Evolutionary conservation across 1,284 basidiomycete genomes (phyloP), one percentile per base, ranked within the genome.

Genomic region (Ustilago cynodontis): DNA sequence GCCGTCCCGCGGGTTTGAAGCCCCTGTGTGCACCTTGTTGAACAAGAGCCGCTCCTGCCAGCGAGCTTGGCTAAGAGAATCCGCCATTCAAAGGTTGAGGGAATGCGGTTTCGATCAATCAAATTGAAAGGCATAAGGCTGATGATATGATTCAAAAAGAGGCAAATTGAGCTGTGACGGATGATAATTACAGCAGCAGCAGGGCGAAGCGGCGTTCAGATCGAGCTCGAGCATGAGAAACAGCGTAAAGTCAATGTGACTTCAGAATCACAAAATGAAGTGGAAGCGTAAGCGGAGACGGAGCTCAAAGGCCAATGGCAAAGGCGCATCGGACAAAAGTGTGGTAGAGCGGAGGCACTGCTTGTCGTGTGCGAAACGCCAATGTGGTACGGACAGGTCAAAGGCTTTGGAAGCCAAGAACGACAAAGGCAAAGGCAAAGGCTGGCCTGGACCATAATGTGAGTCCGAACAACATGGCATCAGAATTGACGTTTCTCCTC

Each of bases 261-360:
- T 47, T 26, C 45, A 47, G 13, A 18, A 39, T 33, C 37, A n/a
- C 18, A n/a, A 43, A n/a, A 43, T 43, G 26, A 49, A 49, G 47
- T 26, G 24, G 3, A 28, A 49, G 47, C 47, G 47, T 11, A 49
- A 24, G 28, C 26, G 28, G 47, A 41, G 52, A 14, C 35, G 52
- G 52, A 39, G 35, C n/a, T 6, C 18, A 35, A 33, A 54, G 31
- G 8, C 35, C 33, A 31, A 54, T 35, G 35, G 52, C 33, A 54
- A 39, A 22, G 24, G 52, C 52, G 52, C 35, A 54, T 35, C 47
- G 47, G 47, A 49, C 47, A 49, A 54, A 54, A 39, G 52, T 26
- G 35, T 22, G 14, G 35, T 11, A 26, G 35, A 54, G 22, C 13
- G 20, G 52, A 35, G 14, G 52, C 18, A 35, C 51, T 52, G 33